A percentile compares a stretch with the other conserved stretches of the same genome.
Evolutionary conservation across 306 rosid genomes (phyloP).

Genomic region (Cajanus cajan): DNA sequence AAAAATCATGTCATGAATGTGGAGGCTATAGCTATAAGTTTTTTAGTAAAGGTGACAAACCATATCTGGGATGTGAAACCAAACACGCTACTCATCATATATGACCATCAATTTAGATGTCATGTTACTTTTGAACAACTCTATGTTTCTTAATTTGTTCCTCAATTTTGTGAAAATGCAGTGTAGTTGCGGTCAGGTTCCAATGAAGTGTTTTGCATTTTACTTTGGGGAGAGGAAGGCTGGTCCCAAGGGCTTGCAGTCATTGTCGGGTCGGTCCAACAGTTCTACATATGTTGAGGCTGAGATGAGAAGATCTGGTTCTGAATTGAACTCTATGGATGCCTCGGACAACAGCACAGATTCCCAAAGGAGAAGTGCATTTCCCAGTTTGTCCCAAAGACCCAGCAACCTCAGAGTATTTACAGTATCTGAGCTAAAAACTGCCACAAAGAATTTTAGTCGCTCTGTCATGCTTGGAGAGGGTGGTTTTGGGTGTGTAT

Average conservation of each 20-base stretch:
- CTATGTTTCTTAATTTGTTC: constrained; percentile 6
- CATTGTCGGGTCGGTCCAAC: constrained; percentile 47
- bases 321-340: constrained; percentile 68
- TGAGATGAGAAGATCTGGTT: constrained; percentile 65
- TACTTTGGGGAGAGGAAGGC: constrained; percentile 56
- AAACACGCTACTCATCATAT: background rate
- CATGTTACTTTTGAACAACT: constrained; percentile 21
- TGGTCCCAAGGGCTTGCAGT: constrained; percentile 48
- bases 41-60: background rate
- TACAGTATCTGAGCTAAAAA: constrained; percentile 73
- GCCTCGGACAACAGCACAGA: constrained; percentile 67
- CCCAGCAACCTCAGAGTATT: constrained; percentile 83
- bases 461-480: constrained; percentile 92
- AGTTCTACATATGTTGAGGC: constrained; percentile 46
- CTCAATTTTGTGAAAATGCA: constrained; percentile 35
- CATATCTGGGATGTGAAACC: background rate
- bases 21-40: background rate
- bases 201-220: constrained; percentile 74
- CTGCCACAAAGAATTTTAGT: constrained; percentile 80
- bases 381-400: constrained; percentile 74
- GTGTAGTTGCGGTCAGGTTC: constrained; percentile 16
- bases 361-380: constrained; percentile 63
- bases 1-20: background rate
- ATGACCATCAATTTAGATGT: constrained; percentile 22
- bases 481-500: constrained; percentile 97